Percentiles rank a stretch among this genome's conserved stretches.
phyloP scores from a whole-genome alignment of 208 protist genomes.

The Leishmania turanica region DNA sequence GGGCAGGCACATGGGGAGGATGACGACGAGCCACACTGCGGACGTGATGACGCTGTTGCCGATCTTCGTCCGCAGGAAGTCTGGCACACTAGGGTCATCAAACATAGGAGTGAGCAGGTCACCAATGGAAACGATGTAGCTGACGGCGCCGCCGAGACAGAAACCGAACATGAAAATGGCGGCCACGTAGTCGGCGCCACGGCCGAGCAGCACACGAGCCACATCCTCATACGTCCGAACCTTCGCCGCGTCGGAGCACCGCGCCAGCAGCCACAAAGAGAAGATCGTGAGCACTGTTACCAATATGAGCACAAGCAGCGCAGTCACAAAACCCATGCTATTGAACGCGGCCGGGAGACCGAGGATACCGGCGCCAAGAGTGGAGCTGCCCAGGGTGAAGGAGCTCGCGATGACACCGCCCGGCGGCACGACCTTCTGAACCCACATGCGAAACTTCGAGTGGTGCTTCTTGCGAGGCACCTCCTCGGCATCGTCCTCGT shows the following conservation, averaged over 20 bases:
- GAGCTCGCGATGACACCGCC: slow-evolving; percentile 56
- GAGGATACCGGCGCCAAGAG: slow-evolving; percentile 71
- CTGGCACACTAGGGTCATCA: slow-evolving; percentile 33
- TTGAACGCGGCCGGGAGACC: slow-evolving; percentile 62
- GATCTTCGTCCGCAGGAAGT: slow-evolving; percentile 28
- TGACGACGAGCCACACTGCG: slow-evolving; percentile 55
- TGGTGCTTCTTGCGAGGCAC: slow-evolving; percentile 1
- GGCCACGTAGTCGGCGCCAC: slow-evolving; percentile 27
- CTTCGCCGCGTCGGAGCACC: slow-evolving; percentile 28
- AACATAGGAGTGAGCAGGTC: slow-evolving; percentile 58
- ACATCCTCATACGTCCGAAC: slow-evolving; percentile 51
- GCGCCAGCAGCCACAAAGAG: slow-evolving; percentile 60
- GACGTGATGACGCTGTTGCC: slow-evolving; percentile 52
- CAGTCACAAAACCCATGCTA: slow-evolving; percentile 51
- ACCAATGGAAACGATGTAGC: slow-evolving; percentile 69
- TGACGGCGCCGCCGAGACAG: slow-evolving; percentile 61
- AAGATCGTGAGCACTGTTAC: slow-evolving; percentile 55
- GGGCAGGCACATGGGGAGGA: slow-evolving; percentile 67
- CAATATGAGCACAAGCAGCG: slow-evolving; percentile 48
- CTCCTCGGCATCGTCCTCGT: slow-evolving; percentile 14
- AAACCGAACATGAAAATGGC: slow-evolving; percentile 44
- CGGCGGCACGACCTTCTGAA: slow-evolving; percentile 48
- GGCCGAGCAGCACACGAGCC: slow-evolving; percentile 24
- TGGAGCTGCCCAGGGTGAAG: slow-evolving; percentile 62
- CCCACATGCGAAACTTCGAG: slow-evolving; percentile 16